A percentile compares a stretch with the other conserved stretches of the same genome.
These are phyloP conservation scores for Kluyveromyces wickerhamii DNA, from an alignment of 805 yeast genomes.

Conservation along the genomic window DNA sequence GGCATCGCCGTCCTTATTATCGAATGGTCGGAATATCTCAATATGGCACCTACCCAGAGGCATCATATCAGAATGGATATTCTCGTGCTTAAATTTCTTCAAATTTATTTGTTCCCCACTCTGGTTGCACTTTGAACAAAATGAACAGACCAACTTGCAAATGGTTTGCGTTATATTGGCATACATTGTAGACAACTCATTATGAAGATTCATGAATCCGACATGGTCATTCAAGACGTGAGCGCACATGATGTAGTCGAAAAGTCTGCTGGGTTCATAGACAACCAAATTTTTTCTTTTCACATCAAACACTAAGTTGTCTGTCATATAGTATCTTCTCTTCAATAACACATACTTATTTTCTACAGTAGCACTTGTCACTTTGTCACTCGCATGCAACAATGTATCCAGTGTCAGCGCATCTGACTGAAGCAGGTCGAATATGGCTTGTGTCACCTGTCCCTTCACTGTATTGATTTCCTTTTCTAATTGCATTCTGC, in stretches of 20 bases:
- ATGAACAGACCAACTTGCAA: conserved; percentile 14
- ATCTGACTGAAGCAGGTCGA: conserved; percentile 19
- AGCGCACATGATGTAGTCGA: conserved; percentile 22
- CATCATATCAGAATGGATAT: conserved; percentile 15
- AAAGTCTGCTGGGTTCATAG: conserved; percentile 24
- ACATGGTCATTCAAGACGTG: conserved; percentile 28
- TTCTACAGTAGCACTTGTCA: conserved; percentile 14
- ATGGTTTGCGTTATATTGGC: conserved; percentile 22
- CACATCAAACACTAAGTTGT: conserved; percentile 18
- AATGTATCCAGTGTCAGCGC: conserved; percentile 17
- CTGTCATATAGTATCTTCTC: conserved; percentile 19
- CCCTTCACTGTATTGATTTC: conserved; percentile 15
- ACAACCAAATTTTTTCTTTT: conserved; percentile 18
- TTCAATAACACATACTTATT: conserved; percentile 16
- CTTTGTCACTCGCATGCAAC: conserved; percentile 13
- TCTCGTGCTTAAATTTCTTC: conserved; percentile 12
- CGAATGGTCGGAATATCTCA: conserved; percentile 24
- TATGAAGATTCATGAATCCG: conserved; percentile 12
- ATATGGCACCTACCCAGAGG: conserved; percentile 26
- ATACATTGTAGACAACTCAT: conserved; percentile 13
- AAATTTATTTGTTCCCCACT: conserved; percentile 9
- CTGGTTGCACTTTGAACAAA: conserved; percentile 26
- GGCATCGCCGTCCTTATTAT: neutral
- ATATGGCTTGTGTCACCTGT: conserved; percentile 21
- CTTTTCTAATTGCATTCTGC: conserved; percentile 5